A percentile compares a stretch with the other conserved stretches of the same genome.
Evolutionary conservation across 2,329 filamentous ascomycete genomes (phyloP).

Genomic region (Leptographium flavum): DNA sequence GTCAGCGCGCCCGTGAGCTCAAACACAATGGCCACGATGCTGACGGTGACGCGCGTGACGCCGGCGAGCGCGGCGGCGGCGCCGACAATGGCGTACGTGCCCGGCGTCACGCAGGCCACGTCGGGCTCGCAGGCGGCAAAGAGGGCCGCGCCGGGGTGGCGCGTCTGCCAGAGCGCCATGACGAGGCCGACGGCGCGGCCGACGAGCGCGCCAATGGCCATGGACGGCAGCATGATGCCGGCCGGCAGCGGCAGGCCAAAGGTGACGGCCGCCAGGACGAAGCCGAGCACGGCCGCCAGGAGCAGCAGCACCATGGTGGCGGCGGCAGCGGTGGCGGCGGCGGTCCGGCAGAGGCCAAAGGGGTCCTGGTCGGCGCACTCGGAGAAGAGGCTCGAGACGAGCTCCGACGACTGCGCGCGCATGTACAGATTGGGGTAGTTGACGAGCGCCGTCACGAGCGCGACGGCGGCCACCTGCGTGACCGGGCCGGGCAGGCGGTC

Average conservation of each 20-base stretch:
- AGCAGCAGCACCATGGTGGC: constrained; percentile 72
- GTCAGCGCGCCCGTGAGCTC: constrained; percentile 92
- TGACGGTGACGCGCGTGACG: constrained; percentile 91
- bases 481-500: constrained; percentile 57
- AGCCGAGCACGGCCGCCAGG: constrained; percentile 69
- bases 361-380: constrained; percentile 82
- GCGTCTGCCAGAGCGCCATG: constrained; percentile 75
- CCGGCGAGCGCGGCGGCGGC: constrained; percentile 89
- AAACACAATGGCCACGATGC: constrained; percentile 98
- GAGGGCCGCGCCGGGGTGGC: constrained; percentile 60
- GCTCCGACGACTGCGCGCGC: constrained; percentile 79
- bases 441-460: constrained; percentile 70
- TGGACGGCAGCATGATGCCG: constrained; percentile 88
- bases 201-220: constrained; percentile 85
- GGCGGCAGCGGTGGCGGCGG: constrained; percentile 65
- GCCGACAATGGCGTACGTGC: constrained; percentile 91
- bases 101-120: constrained; percentile 76
- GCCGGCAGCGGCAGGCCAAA: constrained; percentile 92
- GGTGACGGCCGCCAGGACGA: constrained; percentile 72
- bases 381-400: constrained; percentile 82
- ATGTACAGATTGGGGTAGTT: constrained; percentile 97
- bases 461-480: constrained; percentile 64
- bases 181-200: constrained; percentile 81
- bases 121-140: constrained; percentile 78
- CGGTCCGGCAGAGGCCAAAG: constrained; percentile 80